Evolutionary conservation across 345 rosid species (phyloP).

Genomic region (Euphorbia tirucalli): DNA sequence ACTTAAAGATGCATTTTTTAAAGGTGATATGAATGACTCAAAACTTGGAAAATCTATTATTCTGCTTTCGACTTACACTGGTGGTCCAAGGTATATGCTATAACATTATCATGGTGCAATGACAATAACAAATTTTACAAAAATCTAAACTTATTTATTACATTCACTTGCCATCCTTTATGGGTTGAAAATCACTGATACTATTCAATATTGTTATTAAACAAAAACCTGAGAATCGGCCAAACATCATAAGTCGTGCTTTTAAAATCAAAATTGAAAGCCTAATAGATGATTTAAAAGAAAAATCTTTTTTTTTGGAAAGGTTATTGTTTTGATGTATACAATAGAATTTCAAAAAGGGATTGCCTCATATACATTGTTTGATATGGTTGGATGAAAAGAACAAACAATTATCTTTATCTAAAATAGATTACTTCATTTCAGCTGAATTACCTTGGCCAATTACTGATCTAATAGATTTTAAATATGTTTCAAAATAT

Average conservation of each 20-base stretch:
- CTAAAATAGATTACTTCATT: not conserved
- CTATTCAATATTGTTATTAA: rapidly evolving
- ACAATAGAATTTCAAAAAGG: conserved; percentile 7
- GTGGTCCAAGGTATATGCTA: not conserved
- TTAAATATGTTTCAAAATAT: not conserved
- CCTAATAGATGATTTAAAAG: not conserved
- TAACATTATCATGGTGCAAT: not conserved
- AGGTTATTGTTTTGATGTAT: not conserved
- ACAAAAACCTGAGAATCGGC: not conserved
- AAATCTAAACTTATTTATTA: not conserved
- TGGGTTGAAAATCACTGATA: not conserved
- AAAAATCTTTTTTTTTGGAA: not conserved
- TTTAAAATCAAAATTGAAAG: not conserved
- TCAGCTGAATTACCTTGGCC: not conserved
- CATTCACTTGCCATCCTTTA: not conserved
- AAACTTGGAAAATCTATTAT: not conserved
- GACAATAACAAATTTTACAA: not conserved
- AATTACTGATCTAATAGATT: not conserved
- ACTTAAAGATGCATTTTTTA: not conserved
- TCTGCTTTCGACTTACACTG: not conserved
- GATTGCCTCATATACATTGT: too few species aligned
- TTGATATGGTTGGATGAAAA: rapidly evolving
- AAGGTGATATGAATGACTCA: not conserved
- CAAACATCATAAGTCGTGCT: not conserved
- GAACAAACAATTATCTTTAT: not conserved